Conservation (phyloP, 257 asterid genomes). For the Solanum chiquidenum region DNA sequence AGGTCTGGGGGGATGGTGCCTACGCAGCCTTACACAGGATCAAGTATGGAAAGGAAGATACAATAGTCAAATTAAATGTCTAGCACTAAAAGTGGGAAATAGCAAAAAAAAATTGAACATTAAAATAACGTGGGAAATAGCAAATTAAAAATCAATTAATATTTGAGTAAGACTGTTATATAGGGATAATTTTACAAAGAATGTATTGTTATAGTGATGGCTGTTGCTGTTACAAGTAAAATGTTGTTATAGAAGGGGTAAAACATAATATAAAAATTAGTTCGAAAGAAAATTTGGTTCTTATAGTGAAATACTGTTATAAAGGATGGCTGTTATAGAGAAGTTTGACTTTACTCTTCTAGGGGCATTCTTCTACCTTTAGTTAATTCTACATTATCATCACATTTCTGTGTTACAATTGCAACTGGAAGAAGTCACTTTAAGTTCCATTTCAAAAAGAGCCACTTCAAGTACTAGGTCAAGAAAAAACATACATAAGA, state of each 20-base stretch:
- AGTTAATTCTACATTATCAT: not conserved
- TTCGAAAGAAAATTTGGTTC: not conserved
- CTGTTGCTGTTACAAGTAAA: not conserved
- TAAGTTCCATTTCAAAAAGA: not conserved
- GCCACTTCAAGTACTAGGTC: not conserved
- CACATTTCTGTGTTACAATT: not conserved
- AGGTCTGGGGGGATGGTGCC: not conserved
- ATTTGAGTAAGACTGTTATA: not conserved
- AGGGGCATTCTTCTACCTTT: not conserved
- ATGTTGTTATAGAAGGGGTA: not conserved
- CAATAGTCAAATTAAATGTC: not conserved
- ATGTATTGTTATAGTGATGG: not conserved
- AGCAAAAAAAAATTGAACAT: not conserved
- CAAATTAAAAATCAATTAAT: not conserved
- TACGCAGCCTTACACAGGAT: not conserved
- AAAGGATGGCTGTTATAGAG: not conserved
- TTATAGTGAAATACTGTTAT: not conserved
- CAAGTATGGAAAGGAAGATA: not conserved
- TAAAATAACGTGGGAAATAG: not conserved
- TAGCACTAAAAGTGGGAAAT: not conserved
- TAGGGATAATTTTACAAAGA: not conserved
- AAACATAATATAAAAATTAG: not conserved
- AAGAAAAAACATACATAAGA: not conserved
- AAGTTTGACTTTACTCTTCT: not conserved
- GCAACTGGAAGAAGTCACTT: not conserved